Evolutionary conservation across 2,329 filamentous ascomycete genomes (phyloP).

Genomic region (Juglanconis juglandina): DNA sequence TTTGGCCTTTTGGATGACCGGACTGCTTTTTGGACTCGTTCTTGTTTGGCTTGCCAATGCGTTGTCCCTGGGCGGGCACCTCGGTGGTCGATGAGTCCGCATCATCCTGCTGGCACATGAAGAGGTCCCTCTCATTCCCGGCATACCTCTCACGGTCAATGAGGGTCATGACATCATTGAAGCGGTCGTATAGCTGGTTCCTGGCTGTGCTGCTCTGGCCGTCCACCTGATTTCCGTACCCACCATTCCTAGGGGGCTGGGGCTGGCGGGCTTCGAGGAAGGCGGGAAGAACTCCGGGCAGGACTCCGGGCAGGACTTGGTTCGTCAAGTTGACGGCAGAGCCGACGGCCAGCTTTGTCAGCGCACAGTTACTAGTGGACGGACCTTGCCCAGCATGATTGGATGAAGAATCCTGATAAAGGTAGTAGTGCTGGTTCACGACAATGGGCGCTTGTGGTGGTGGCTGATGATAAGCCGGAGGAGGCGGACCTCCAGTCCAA

Average conservation of each 20-base stretch:
- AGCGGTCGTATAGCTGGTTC: constrained; percentile 58
- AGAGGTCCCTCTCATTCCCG: constrained; percentile 54
- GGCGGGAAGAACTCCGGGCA: constrained; percentile 33
- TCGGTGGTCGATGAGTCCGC: not conserved
- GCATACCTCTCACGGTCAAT: constrained; percentile 62
- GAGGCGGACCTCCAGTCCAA: constrained; percentile 19
- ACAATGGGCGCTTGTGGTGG: constrained; percentile 39
- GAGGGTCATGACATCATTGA: constrained; percentile 66
- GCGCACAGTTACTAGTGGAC: constrained; percentile 21
- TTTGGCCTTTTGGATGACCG: constrained; percentile 33
- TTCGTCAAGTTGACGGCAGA: constrained; percentile 43
- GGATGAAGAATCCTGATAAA: constrained; percentile 27
- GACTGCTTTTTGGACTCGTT: constrained; percentile 32
- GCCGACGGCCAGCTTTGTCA: constrained; percentile 35
- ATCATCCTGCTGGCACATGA: constrained; percentile 34
- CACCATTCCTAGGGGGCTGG: constrained; percentile 39
- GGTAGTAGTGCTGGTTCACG: constrained; percentile 52
- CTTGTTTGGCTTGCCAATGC: constrained; percentile 15
- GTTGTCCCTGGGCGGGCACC: constrained; percentile 4
- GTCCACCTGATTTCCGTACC: constrained; percentile 39
- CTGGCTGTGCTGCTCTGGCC: constrained; percentile 47
- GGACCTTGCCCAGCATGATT: constrained; percentile 16
- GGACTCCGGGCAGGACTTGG: constrained; percentile 35
- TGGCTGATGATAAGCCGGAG: constrained; percentile 22
- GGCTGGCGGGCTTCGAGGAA: constrained; percentile 43